Evolutionary conservation across 169 alveolate species (phyloP), one percentile per base, ranked within the genome.

Genomic region (Cryptosporidium ryanae): DNA sequence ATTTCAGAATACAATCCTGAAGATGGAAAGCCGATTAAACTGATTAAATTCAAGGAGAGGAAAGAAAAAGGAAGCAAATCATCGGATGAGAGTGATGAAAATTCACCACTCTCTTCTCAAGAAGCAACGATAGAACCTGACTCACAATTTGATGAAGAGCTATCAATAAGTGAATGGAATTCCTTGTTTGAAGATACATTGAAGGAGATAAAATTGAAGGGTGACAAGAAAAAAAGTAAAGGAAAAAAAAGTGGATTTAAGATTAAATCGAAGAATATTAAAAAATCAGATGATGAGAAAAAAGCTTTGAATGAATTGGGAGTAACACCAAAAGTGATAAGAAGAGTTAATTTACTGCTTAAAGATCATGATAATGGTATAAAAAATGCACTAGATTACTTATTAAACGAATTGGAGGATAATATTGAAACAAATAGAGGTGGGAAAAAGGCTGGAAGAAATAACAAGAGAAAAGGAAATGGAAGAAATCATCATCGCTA

Each of bases 141-240:
- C 21, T 68, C 83, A 23, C 83, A 68, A 46, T 27, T 32, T 25
- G 83, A 68, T 5, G 83, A 68, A n/a, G 82, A 67, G 29, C 43
- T 49, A 21, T 21, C 59, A 18, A 44, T 76, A 31, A 76, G 87
- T 76, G 87, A 76, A n/a, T 76, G 87, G 87, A 71, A 76, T 61
- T 15, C 18, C 27, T 55, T 57, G 31, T 57, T 76, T 76, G 43
- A 59, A 1, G 87, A 76, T 4, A 49, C 44, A 8, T 12, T 38
- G 48, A 76, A 61, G 23, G 63, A 32, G 55, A 17, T 7, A 8
- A 29, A 8, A 4, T 25, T 27, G 27, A 52, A 68, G 32, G 64
- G 32, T 21, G 71, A n/a, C 21, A 12, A 25, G 64, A 12, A n/a
- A 18, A 46, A 34, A 55, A 32, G 54, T 38, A 29, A 61, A 61